Base-by-base conservation (phyloP, 805 yeast species). In the Metschnikowia rubicola region DNA sequence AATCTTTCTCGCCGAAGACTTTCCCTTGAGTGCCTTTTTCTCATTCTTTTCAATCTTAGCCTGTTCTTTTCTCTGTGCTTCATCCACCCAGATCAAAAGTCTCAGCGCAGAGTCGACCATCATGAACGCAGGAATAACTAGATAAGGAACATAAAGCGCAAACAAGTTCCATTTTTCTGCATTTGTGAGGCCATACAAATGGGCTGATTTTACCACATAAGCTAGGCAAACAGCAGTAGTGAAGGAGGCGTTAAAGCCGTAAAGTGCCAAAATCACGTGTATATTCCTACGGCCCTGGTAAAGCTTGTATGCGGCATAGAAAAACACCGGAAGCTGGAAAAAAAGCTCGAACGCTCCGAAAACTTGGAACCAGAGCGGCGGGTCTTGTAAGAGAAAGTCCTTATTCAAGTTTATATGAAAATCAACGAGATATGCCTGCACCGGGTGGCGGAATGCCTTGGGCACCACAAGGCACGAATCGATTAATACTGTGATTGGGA, bases 171-270 rank as follows among this genome's bases (percentile, higher is more conserved):
- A 50, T 10, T 66, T 57, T 37, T 81, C 82, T 0, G 33, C 36
- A 0, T 19, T 11, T 2, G 64, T 49, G 41, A 83, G 62, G 0
- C 78, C 80, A 33, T 68, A 52, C 4, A 38, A 44, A 10, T 69
- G 71, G 2, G 71, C 70, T 4, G 68, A 57, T 1, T 55, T 30
- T 17, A 56, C 56, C 12, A 83, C 74, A 55, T 79, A 75, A n/a
- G 74, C 61, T 53, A 86, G 65, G 62, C 97, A 92, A 21, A 83
- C 78, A 33, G 83, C 63, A 0, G 97, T 89, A 5, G 97, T 89
- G 43, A 86, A 69, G 4, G 84, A 70, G 0, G 97, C 98, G 59
- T 88, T 89, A 56, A 86, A 77, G 3, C 92, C 96, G 64, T 94
- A 92, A 6, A 83, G 58, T 10, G 80, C 67, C 54, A 84, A 63